Percentiles rank a stretch among this genome's conserved stretches.
phyloP scores from a whole-genome alignment of 1,284 basidiomycete genomes.

The Trichosporon coremiiforme region DNA sequence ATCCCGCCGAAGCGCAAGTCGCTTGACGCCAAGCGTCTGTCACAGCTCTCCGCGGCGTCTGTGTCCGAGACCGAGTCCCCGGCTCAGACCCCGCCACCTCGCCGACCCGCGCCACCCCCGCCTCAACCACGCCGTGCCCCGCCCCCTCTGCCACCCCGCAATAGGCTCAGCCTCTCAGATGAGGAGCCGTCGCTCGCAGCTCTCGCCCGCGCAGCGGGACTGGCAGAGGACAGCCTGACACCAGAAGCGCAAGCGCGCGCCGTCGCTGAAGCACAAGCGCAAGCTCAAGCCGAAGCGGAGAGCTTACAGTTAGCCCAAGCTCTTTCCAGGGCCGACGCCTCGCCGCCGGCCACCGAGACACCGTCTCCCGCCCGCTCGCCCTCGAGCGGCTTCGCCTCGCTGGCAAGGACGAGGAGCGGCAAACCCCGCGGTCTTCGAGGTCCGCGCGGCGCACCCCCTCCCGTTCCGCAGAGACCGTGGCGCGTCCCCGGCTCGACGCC shows the following conservation, averaged over 20 bases:
- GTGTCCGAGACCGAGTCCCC: background rate
- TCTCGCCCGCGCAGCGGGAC: background rate
- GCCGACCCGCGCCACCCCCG: background rate
- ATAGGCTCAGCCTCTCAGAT: background rate
- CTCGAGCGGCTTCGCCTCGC: background rate
- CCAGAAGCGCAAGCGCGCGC: background rate
- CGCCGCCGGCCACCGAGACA: background rate
- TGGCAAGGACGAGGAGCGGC: background rate
- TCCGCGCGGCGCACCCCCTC: constrained; percentile 34
- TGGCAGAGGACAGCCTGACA: background rate
- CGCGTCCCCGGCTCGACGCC: constrained; percentile 15
- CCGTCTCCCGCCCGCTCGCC: background rate
- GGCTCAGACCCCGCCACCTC: background rate
- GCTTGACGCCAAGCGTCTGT: background rate
- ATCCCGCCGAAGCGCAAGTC: constrained; percentile 4
- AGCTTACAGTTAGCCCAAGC: background rate
- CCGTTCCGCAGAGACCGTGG: constrained; percentile 42
- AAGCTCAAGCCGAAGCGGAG: background rate
- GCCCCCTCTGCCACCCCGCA: background rate
- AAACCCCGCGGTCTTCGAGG: constrained; percentile 34
- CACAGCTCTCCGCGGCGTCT: background rate
- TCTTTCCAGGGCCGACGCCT: background rate
- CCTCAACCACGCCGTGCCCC: background rate
- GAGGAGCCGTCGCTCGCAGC: background rate
- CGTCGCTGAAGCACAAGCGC: background rate